Evolutionary conservation across 495 filamentous ascomycete species (phyloP).

Genomic region (Xylaria flabelliformis): DNA sequence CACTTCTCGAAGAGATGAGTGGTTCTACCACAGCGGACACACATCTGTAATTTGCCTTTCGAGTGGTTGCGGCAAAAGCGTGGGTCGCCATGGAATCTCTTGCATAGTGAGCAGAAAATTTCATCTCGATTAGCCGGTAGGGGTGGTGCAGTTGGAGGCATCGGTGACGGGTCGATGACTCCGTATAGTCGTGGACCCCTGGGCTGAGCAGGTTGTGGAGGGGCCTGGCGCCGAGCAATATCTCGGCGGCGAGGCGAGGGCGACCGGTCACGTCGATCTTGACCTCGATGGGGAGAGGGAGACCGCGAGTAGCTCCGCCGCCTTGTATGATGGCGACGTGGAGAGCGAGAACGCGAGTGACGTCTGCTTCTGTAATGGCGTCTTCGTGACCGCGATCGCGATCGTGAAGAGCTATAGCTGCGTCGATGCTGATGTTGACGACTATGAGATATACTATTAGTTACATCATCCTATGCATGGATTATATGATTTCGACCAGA

Average conservation of each 20-base stretch:
- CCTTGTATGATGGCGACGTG: too few relatives aligned
- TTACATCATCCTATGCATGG: not conserved
- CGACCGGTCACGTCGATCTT: too few relatives aligned
- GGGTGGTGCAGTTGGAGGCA: not conserved
- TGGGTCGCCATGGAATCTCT: not conserved
- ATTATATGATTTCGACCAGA: not conserved
- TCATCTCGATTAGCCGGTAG: not conserved
- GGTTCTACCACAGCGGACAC: not conserved
- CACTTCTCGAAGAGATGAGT: not conserved
- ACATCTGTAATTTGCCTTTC: not conserved
- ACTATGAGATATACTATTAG: not conserved
- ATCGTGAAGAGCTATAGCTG: too few relatives aligned
- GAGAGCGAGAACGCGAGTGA: too few relatives aligned
- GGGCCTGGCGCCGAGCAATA: not conserved
- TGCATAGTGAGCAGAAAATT: not conserved
- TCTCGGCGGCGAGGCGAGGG: not conserved
- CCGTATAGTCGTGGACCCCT: too few relatives aligned
- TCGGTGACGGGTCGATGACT: not conserved
- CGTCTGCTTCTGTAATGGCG: too few relatives aligned
- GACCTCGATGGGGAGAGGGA: too few relatives aligned
- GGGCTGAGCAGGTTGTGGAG: too few relatives aligned
- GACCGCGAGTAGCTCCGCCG: too few relatives aligned
- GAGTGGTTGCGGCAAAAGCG: not conserved
- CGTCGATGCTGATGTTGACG: not conserved
- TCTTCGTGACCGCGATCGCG: too few relatives aligned